Base-by-base conservation (phyloP, 2,329 filamentous ascomycete genomes). In the Pseudogymnoascus sp. region DNA sequence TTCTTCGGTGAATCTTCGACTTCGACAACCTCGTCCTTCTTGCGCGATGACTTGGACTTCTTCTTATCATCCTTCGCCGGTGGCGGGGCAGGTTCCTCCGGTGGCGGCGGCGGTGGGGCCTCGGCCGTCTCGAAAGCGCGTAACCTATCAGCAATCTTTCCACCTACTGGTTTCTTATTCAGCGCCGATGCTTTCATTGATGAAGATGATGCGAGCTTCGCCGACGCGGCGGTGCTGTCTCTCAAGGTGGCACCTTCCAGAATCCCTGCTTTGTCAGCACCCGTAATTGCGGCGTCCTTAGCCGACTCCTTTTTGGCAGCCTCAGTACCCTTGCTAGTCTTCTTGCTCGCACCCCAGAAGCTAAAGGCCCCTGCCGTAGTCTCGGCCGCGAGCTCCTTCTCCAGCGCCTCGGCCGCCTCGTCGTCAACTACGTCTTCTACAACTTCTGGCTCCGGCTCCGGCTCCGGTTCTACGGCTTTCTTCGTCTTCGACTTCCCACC, bases 311-410 rank as follows among this genome's bases (percentile, higher is more conserved):
- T 72, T 64, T 77, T 75, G 63, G 75, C 67, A 63, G 70, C 70
- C 68, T 71, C 69, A 68, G 67, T 64, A 69, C 68, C 71, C 67
- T 71, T 73, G 67, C 64, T 69, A 26, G 63, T 63, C 67, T 79
- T 82, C 70, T 80, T 83, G 64, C 76, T 71, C 59, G 78, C 75
- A 65, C 83, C 81, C 83, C 83, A 86, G 75, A 85, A 85, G 68
- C 79, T 79, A 72, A 85, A 86, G 0, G 80, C 72, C 63, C 45
- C 40, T 14, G 61, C 42, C 2, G 26, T 47, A 10, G 45, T 59
- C 45, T 59, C 45, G 21, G 61, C 61, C 23, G 29, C 29, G 42
- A 47, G 62, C 62, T 64, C 62, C 51, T 39, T 61, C 62, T 37
- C 54, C 26, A 64, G 45, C 26, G 36, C 67, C 40, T 68, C 67